These are phyloP conservation scores for Endotrypanum monterogeii DNA, from an alignment of 208 protist species.

Conservation along the genomic window DNA sequence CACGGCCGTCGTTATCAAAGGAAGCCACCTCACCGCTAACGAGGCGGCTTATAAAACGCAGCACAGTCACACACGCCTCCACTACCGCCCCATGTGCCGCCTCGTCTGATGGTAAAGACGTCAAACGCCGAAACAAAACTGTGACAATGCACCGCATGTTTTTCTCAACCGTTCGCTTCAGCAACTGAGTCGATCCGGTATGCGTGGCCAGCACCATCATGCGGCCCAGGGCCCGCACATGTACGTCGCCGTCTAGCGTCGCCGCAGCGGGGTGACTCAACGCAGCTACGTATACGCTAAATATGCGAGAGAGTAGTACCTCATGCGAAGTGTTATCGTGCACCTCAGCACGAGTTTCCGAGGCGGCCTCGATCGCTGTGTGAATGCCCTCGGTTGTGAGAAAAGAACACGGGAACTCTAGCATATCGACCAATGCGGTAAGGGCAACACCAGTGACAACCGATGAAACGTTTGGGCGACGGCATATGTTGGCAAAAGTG, in stretches of 20 bases:
- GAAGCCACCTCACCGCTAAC: conserved; percentile 43
- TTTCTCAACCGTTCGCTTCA: conserved; percentile 33
- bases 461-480: conserved; percentile 50
- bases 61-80: conserved; percentile 23
- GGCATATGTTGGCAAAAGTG: conserved; percentile 69
- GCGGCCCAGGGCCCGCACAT: conserved; percentile 30
- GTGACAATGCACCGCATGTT: conserved; percentile 30
- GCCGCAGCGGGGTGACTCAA: conserved; percentile 45
- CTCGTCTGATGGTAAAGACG: conserved; percentile 4
- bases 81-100: conserved; percentile 13
- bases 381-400: conserved; percentile 55
- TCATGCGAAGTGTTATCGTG: conserved; percentile 64
- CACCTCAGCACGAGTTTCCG: conserved; percentile 40
- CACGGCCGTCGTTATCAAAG: conserved; percentile 36
- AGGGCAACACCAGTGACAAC: conserved; percentile 76
- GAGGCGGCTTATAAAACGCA: conserved; percentile 55
- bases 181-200: conserved; percentile 23
- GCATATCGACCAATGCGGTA: conserved; percentile 60
- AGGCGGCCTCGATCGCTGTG: conserved; percentile 49
- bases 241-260: conserved; percentile 18
- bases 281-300: conserved; percentile 50
- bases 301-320: conserved; percentile 56
- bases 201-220: conserved; percentile 35
- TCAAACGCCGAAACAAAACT: conserved; percentile 24
- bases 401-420: conserved; percentile 67